These are phyloP conservation scores for Omphalotus olearius DNA, from an alignment of 1,284 basidiomycete genomes.

Conservation along the genomic window DNA sequence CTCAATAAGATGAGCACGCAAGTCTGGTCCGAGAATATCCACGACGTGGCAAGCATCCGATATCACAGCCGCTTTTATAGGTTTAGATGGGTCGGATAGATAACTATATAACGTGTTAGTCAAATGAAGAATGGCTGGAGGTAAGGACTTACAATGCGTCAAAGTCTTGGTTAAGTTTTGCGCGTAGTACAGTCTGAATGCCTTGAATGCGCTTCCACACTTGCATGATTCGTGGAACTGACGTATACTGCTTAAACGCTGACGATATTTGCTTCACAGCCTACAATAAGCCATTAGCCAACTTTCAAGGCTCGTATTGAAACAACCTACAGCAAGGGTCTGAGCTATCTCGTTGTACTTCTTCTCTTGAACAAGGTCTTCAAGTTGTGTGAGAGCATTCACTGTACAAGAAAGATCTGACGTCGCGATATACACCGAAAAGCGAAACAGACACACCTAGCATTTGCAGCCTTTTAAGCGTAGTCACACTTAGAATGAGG, in stretches of 20 bases:
- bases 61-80: constrained; percentile 60
- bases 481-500: constrained; percentile 85
- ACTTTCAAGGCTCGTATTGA: neutral
- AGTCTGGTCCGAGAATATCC: constrained; percentile 83
- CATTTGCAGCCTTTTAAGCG: constrained; percentile 90
- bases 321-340: constrained; percentile 61
- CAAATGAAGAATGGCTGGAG: neutral
- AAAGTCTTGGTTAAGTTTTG: constrained; percentile 83
- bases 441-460: constrained; percentile 55
- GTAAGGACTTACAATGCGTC: constrained; percentile 73
- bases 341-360: constrained; percentile 84
- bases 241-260: constrained; percentile 73
- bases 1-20: constrained; percentile 78
- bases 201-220: constrained; percentile 78
- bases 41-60: constrained; percentile 80
- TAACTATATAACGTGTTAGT: constrained; percentile 46
- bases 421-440: neutral
- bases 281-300: constrained; percentile 31
- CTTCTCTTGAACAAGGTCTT: constrained; percentile 72
- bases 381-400: constrained; percentile 78
- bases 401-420: constrained; percentile 43
- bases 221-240: constrained; percentile 72
- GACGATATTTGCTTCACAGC: constrained; percentile 84
- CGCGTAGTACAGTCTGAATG: constrained; percentile 71
- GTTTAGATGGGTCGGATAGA: constrained; percentile 70